These are phyloP conservation scores for Backusella circina DNA, from an alignment of 192 early-diverging fungal genomes.

Conservation along the genomic window DNA sequence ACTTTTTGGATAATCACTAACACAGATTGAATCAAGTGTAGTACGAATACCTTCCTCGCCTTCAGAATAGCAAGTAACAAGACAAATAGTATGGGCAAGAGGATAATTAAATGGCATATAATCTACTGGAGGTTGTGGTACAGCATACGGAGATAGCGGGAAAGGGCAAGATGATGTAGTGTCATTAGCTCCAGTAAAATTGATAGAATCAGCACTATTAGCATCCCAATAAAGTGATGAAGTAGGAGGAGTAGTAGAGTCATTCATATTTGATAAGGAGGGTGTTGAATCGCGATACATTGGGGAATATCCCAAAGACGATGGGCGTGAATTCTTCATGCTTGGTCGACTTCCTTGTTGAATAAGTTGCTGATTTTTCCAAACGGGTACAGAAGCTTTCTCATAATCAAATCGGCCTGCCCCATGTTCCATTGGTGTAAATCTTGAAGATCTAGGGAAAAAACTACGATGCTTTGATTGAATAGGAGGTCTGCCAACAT, in stretches of 20 bases:
- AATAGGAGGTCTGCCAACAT: background rate
- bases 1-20: conserved; percentile 76
- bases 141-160: conserved; percentile 32
- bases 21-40: conserved; percentile 82
- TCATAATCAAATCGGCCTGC: conserved; percentile 14
- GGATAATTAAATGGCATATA: conserved; percentile 53
- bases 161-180: conserved; percentile 13
- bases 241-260: background rate
- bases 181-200: background rate
- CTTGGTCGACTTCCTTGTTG: background rate
- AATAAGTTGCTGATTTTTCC: conserved; percentile 6
- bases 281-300: conserved; percentile 11
- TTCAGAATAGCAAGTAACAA: conserved; percentile 93
- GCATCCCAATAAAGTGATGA: background rate
- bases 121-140: conserved; percentile 35
- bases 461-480: conserved; percentile 9
- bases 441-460: conserved; percentile 33
- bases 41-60: conserved; percentile 72
- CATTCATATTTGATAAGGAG: conserved; percentile 8
- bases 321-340: background rate
- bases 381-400: background rate
- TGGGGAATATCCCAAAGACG: background rate
- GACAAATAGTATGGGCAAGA: conserved; percentile 58
- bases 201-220: conserved; percentile 23
- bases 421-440: conserved; percentile 31